phyloP scores from a whole-genome alignment of 1,284 basidiomycete species.

The Tranzscheliella williamsii region DNA sequence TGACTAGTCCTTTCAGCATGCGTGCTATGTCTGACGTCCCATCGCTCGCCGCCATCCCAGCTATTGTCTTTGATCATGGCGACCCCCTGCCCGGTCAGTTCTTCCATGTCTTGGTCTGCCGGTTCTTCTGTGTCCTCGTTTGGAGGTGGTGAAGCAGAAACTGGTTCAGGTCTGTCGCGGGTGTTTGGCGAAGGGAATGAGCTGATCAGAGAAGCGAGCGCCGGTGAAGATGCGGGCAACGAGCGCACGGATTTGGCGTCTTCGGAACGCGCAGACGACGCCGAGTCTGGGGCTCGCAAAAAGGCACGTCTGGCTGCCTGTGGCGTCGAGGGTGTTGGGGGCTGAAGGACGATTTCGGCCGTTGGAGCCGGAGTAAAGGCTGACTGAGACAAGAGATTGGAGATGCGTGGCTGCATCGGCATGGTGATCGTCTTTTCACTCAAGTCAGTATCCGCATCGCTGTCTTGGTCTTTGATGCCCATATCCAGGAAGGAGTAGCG shows the following conservation, averaged over 20 bases:
- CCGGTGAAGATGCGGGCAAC: constrained; percentile 14
- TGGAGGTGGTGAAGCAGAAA: no score
- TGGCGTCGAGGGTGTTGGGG: background rate
- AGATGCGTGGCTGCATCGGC: background rate
- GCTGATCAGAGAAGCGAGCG: constrained; percentile 29
- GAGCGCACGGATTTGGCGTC: constrained; percentile 2
- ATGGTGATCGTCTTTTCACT: background rate
- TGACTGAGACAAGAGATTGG: background rate
- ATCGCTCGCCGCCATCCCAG: constrained; percentile 33
- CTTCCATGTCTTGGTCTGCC: no score
- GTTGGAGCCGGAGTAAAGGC: background rate
- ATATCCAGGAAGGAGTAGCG: constrained; percentile 31
- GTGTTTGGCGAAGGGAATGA: constrained; percentile 21
- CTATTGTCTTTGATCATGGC: constrained; percentile 12
- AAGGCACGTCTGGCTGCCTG: background rate
- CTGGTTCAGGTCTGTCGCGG: constrained; percentile 1
- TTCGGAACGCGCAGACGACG: background rate
- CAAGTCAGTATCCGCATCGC: constrained; percentile 7
- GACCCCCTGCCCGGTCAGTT: no score
- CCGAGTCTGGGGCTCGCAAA: background rate
- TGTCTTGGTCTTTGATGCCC: constrained; percentile 16
- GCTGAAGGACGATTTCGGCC: background rate
- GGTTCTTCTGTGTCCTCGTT: no score
- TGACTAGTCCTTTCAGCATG: background rate
- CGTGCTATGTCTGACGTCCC: constrained; percentile 1